A percentile compares a stretch with the other conserved stretches of the same genome.
Conservation (phyloP, 2,329 filamentous ascomycete genomes). For the Botrytis sinoallii region DNA sequence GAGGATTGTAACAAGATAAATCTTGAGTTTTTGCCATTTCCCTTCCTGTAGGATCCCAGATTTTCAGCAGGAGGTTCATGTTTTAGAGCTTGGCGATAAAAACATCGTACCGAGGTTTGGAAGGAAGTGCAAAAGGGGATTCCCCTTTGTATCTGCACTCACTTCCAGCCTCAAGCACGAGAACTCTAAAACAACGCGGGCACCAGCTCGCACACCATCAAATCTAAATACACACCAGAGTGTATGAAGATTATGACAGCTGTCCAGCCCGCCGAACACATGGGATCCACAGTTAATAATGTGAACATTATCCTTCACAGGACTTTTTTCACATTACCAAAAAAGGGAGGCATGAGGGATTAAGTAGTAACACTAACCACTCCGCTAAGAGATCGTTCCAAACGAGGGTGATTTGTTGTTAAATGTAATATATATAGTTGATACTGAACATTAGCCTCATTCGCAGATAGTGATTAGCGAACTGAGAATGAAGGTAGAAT, state of each 20-base stretch:
- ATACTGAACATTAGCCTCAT: neutral
- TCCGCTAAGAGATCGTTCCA: neutral
- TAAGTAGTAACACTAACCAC: neutral
- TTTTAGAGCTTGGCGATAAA: no score
- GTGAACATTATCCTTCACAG: neutral
- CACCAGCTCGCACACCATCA: neutral
- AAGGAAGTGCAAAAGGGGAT: no score
- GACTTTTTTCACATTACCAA: neutral
- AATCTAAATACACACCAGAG: neutral
- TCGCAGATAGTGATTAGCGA: neutral
- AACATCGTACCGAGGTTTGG: rapidly evolving
- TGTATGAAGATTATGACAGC: neutral
- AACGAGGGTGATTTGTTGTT: neutral
- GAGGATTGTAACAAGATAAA: neutral
- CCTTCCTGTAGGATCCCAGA: neutral
- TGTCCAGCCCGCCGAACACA: neutral
- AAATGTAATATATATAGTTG: neutral
- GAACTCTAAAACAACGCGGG: no score
- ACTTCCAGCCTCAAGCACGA: no score
- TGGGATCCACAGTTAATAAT: neutral
- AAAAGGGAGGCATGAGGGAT: neutral
- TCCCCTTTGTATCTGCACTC: no score
- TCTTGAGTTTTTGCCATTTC: neutral
- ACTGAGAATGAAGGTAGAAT: neutral
- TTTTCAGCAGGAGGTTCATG: neutral